A percentile compares a stretch with the other conserved stretches of the same genome.
phyloP scores from a whole-genome alignment of 164 flowering plant species.

The Litsea cubeba region DNA sequence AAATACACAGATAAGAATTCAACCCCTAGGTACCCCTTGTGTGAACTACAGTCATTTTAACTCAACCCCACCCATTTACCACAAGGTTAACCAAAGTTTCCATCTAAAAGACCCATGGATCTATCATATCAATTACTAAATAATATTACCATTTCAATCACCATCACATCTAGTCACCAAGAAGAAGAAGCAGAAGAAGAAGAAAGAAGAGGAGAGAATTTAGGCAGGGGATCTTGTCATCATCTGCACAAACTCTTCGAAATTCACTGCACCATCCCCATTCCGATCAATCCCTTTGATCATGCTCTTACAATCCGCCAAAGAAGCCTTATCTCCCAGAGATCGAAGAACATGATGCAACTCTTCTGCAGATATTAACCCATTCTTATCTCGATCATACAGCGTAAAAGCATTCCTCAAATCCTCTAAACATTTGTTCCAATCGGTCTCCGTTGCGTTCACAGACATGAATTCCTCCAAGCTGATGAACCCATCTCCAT shows the following conservation, averaged over 20 bases:
- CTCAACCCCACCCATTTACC: too few species aligned
- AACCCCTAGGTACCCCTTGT: too few species aligned
- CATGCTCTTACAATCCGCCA: slow-evolving; percentile 15
- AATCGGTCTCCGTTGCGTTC: slow-evolving; percentile 13
- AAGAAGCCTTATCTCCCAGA: slow-evolving; percentile 15
- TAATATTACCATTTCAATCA: not conserved
- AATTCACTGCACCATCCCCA: slow-evolving; percentile 18
- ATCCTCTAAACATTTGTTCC: slow-evolving; percentile 12
- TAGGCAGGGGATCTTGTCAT: slow-evolving; percentile 8
- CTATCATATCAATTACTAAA: not conserved
- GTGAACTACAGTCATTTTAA: too few species aligned
- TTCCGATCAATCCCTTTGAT: slow-evolving; percentile 12
- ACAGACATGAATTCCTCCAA: slow-evolving; percentile 15
- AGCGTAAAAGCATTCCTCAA: slow-evolving; percentile 15
- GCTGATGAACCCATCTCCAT: slow-evolving; percentile 17
- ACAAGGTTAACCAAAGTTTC: too few species aligned
- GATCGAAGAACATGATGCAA: slow-evolving; percentile 10
- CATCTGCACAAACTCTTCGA: slow-evolving; percentile 20
- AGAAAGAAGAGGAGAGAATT: too few species aligned
- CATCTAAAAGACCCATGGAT: too few species aligned
- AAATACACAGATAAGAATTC: too few species aligned
- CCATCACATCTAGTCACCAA: too few species aligned
- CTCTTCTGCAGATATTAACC: slow-evolving; percentile 20
- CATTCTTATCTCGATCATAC: slow-evolving; percentile 14
- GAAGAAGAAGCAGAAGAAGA: too few species aligned